These are phyloP conservation scores for Zygotorulaspora danielsina DNA, from an alignment of 805 yeast genomes.

Conservation along the genomic window DNA sequence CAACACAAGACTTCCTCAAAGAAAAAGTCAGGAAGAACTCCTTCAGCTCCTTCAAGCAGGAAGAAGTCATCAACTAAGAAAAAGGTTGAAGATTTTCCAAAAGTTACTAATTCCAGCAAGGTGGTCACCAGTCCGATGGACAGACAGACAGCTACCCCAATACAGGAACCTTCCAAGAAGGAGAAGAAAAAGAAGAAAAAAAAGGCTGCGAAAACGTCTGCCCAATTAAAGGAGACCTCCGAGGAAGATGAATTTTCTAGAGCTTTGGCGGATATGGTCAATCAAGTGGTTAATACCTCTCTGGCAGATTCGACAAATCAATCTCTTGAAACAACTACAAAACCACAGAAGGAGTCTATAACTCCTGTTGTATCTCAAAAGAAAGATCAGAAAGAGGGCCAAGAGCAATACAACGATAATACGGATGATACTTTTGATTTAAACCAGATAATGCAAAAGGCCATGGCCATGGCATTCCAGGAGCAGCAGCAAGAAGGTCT, in stretches of 20 bases:
- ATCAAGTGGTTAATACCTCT: constrained; percentile 47
- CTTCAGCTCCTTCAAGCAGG: constrained; percentile 7
- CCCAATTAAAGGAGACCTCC: constrained; percentile 7
- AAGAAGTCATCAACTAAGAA: constrained; percentile 6
- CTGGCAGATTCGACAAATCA: constrained; percentile 12
- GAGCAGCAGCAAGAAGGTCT: constrained; percentile 37
- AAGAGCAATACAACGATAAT: constrained; percentile 10
- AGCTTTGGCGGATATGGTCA: constrained; percentile 54
- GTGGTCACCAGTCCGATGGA: background rate
- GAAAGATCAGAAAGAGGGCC: constrained; percentile 4
- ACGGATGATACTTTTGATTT: constrained; percentile 52
- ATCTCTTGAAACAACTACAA: constrained; percentile 6
- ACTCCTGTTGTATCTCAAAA: background rate
- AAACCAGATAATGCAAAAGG: constrained; percentile 72
- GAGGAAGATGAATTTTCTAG: constrained; percentile 42
- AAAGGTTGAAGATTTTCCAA: constrained; percentile 1
- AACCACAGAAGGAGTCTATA: background rate
- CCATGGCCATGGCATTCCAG: constrained; percentile 70
- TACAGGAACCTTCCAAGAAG: constrained; percentile 3
- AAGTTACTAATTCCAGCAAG: too few species aligned
- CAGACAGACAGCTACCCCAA: background rate
- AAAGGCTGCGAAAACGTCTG: constrained; percentile 14
- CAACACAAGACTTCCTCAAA: constrained; percentile 1
- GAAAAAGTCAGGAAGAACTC: constrained; percentile 4
- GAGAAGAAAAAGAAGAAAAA: constrained; percentile 25